A percentile compares a stretch with the other conserved stretches of the same genome.
Evolutionary conservation across 257 asterid genomes (phyloP).

Genomic region (Asclepias syriaca): DNA sequence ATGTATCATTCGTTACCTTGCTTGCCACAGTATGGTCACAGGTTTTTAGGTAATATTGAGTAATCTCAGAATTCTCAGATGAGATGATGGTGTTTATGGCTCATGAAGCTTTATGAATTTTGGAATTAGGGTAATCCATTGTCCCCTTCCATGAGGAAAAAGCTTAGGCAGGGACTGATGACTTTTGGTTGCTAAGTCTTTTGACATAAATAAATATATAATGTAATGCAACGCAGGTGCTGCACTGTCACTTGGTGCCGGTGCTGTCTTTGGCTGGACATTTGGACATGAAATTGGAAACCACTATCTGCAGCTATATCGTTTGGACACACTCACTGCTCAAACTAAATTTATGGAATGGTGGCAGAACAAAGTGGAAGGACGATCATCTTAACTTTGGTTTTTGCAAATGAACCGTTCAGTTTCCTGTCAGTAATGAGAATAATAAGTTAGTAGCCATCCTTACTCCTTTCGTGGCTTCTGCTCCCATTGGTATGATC

Average conservation of each 20-base stretch:
- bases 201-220: neutral
- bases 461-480: too few relatives aligned
- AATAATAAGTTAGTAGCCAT: constrained; percentile 3
- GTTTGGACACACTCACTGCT: constrained; percentile 64
- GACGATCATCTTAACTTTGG: constrained; percentile 13
- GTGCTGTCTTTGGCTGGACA: constrained; percentile 69
- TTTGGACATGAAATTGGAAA: constrained; percentile 74
- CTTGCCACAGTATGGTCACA: neutral
- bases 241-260: constrained; percentile 65
- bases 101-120: neutral
- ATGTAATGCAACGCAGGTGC: constrained; percentile 42
- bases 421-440: neutral
- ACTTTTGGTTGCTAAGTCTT: constrained; percentile 1
- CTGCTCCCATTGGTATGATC: too few relatives aligned
- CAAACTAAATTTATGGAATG: constrained; percentile 86
- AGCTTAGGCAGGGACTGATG: neutral
- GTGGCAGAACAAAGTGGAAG: constrained; percentile 72
- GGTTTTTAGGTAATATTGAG: neutral
- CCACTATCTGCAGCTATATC: constrained; percentile 73
- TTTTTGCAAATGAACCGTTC: neutral
- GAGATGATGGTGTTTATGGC: neutral
- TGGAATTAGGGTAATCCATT: neutral
- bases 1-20: neutral
- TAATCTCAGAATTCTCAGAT: neutral
- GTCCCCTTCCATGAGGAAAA: neutral